Conservation (phyloP, 306 rosid genomes). For the Corylus avellana region DNA sequence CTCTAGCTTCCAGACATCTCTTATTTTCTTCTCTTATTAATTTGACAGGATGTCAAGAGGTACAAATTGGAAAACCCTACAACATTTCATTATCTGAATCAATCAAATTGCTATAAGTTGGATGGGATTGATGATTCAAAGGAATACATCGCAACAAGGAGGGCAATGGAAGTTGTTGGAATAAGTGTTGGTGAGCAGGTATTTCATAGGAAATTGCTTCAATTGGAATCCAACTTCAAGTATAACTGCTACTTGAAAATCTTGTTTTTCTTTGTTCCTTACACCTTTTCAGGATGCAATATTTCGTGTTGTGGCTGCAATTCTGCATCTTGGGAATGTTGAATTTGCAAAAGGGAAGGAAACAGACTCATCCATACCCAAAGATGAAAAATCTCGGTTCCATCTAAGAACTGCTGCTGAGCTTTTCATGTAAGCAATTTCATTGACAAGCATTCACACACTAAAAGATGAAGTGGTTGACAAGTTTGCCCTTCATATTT, state of each 20-base stretch:
- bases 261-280: constrained; percentile 15
- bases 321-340: constrained; percentile 95
- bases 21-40: constrained; percentile 17
- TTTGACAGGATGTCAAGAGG: constrained; percentile 69
- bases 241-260: constrained; percentile 29
- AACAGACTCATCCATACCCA: constrained; percentile 83
- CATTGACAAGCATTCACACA: constrained; percentile 27
- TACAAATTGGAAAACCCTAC: constrained; percentile 87
- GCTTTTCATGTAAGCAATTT: constrained; percentile 71
- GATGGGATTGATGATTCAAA: constrained; percentile 83
- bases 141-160: constrained; percentile 79
- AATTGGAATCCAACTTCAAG: constrained; percentile 24
- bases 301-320: constrained; percentile 97
- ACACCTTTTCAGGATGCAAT: constrained; percentile 71
- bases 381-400: constrained; percentile 84
- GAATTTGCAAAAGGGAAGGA: constrained; percentile 94
- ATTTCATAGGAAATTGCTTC: constrained; percentile 31
- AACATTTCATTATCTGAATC: constrained; percentile 89
- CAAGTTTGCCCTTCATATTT: constrained; percentile 29
- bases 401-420: constrained; percentile 88
- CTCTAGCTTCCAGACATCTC: constrained; percentile 16
- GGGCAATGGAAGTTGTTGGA: constrained; percentile 98
- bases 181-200: constrained; percentile 90
- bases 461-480: constrained; percentile 20
- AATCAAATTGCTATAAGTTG: constrained; percentile 78